Evolutionary conservation across 1,139 yeast genomes (phyloP).

Genomic region (Zygoascus sp.): DNA sequence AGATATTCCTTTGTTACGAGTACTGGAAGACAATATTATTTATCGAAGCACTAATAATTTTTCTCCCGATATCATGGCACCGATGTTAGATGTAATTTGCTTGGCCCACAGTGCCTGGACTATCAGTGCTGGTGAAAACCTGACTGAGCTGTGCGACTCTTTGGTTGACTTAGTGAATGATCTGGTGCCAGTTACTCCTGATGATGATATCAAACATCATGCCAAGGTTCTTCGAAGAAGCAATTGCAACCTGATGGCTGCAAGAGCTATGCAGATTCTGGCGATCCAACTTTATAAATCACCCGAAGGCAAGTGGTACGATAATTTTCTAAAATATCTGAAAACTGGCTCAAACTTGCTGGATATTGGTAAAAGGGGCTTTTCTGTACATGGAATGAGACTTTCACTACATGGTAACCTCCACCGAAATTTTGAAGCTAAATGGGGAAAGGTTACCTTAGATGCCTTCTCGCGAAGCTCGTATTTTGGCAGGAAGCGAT

Average conservation of each 20-base stretch:
- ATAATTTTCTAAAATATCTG: slow-evolving; percentile 31
- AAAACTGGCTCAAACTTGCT: slow-evolving; percentile 1
- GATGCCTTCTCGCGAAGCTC: slow-evolving; percentile 4
- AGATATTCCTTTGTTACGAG: slow-evolving; percentile 44
- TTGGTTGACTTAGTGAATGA: slow-evolving; percentile 14
- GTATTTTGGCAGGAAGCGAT: slow-evolving; percentile 4
- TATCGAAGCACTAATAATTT: slow-evolving; percentile 36
- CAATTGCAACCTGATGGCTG: slow-evolving; percentile 36
- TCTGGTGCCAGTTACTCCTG: slow-evolving; percentile 2
- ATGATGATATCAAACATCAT: slow-evolving; percentile 2
- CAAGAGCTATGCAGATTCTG: slow-evolving; percentile 70
- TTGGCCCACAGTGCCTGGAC: slow-evolving; percentile 35
- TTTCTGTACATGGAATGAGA: slow-evolving; percentile 41
- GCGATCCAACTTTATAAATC: slow-evolving; percentile 64
- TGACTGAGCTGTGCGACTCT: slow-evolving; percentile 11
- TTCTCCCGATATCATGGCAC: slow-evolving; percentile 22
- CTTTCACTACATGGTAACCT: slow-evolving; percentile 46
- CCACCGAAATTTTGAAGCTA: slow-evolving; percentile 42
- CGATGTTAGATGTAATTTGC: slow-evolving; percentile 31
- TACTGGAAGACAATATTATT: slow-evolving; percentile 56
- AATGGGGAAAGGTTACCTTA: slow-evolving; percentile 38
- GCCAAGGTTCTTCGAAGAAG: slow-evolving; percentile 6
- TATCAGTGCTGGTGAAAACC: slow-evolving; percentile 6
- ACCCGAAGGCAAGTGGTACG: slow-evolving; percentile 27
- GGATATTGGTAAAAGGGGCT: slow-evolving; percentile 4